Evolutionary conservation across 257 asterid species (phyloP), one percentile per base, ranked within the genome.

Genomic region (Forsythia suspensa): DNA sequence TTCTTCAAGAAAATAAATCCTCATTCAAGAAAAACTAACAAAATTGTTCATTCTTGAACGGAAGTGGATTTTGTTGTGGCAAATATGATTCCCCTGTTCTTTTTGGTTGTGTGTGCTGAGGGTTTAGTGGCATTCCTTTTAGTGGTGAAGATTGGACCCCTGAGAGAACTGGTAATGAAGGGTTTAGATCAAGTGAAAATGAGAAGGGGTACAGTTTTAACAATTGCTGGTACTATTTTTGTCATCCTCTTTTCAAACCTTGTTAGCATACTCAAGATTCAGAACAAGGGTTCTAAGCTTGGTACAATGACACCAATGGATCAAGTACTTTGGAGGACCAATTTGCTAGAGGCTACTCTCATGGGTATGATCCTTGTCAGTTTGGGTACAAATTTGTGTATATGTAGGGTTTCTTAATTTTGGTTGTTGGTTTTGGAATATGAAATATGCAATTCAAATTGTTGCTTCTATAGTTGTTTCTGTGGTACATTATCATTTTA

Each of bases 241-340:
- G 92, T 92, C 29, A 93, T 93, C 59, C 87, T 95, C 12, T 76
- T 93, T 38, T 95, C 98, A n/a, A 83, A 93, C 79, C 91, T 95
- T 24, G 85, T 83, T 72, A 95, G 97, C 91, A 90, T 95, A 77
- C 68, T 92, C 85, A 93, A 88, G 95, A 93, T 95, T 91, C 99
- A 93, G 88, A 95, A 95, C 74, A 95, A 95, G 84, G 98, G 99
- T 80, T 93, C 92, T 42, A 95, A 95, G 86, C 92, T 93, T 76
- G 99, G 99, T 61, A 89, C 99, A 0, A 95, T 95, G 99, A 93
- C 99, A 20, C 99, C 99, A 0, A 95, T 95, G 99, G 99, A 95
- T 90, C 98, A 95, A 80, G 99, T 95, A 4, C 92, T 95, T 73
- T 95, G 99, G 99, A 95, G 99, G 84, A 95, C 99, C 65, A 91